A percentile compares a stretch with the other conserved stretches of the same genome.
phyloP scores from a whole-genome alignment of 768 basidiomycete species.

The Zangia roseola region DNA sequence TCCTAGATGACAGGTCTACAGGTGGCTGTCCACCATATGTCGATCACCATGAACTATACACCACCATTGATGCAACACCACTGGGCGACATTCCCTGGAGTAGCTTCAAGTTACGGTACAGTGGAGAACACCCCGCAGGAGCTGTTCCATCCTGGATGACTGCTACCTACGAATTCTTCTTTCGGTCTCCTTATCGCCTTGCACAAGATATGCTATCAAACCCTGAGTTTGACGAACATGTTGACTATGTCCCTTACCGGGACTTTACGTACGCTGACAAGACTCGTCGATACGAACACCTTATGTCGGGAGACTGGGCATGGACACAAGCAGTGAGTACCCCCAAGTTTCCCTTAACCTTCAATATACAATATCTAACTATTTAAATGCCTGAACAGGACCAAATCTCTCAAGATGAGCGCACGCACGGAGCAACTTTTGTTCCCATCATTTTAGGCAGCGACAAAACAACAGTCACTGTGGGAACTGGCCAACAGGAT shows the following conservation, averaged over 20 bases:
- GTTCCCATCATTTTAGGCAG: conserved; percentile 16
- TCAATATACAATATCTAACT: neutral
- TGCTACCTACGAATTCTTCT: conserved; percentile 28
- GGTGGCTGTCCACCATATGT: neutral
- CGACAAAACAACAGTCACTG: conserved; percentile 18
- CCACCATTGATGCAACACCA: conserved; percentile 33
- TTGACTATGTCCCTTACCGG: conserved; percentile 19
- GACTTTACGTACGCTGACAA: conserved; percentile 2
- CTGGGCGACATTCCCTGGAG: conserved; percentile 39
- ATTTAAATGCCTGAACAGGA: conserved; percentile 19
- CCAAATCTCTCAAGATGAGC: conserved; percentile 16
- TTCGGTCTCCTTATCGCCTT: conserved; percentile 13
- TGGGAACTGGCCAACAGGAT: conserved; percentile 15
- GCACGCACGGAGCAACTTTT: conserved; percentile 17
- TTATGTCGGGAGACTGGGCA: conserved; percentile 7
- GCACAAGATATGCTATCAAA: conserved; percentile 20
- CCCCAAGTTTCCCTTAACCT: neutral
- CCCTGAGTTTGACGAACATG: conserved; percentile 20
- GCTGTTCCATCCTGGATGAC: conserved; percentile 23
- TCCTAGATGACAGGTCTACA: neutral
- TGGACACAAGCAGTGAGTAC: conserved; percentile 4
- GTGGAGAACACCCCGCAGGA: conserved; percentile 4
- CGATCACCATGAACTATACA: conserved; percentile 7
- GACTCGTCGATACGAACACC: neutral
- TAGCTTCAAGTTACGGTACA: conserved; percentile 31